Evolutionary conservation across 768 basidiomycete species (phyloP).

Genomic region (Kwoniella shandongensis): DNA sequence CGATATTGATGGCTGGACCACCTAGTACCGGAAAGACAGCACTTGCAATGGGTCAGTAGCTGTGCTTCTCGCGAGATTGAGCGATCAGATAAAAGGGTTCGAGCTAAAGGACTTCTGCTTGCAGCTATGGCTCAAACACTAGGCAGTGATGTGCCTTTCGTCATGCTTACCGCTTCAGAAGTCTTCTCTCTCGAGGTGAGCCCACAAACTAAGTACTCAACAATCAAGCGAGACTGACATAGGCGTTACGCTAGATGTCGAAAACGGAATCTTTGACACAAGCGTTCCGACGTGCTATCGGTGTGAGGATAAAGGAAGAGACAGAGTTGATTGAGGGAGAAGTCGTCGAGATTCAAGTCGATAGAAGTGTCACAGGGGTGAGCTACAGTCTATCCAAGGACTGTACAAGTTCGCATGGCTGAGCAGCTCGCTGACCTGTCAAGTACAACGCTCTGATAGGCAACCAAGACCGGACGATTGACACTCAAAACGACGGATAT

Average conservation of each 20-base stretch:
- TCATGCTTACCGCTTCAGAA: slow-evolving; percentile 95
- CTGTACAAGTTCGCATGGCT: not conserved
- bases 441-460: slow-evolving; percentile 65
- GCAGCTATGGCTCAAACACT: slow-evolving; percentile 94
- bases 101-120: not conserved
- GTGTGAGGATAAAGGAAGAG: slow-evolving; percentile 96
- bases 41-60: slow-evolving; percentile 80
- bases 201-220: not conserved
- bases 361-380: slow-evolving; percentile 92
- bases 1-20: slow-evolving; percentile 95
- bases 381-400: too few relatives aligned
- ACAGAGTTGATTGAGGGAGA: slow-evolving; percentile 97
- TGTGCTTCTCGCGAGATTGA: not conserved
- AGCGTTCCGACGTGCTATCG: slow-evolving; percentile 92
- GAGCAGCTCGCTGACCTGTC: not conserved
- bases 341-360: slow-evolving; percentile 97
- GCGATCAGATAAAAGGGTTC: not conserved
- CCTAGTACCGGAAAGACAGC: slow-evolving; percentile 98
- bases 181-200: slow-evolving; percentile 80
- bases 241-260: slow-evolving; percentile 65
- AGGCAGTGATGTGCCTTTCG: slow-evolving; percentile 93
- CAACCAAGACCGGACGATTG: slow-evolving; percentile 94
- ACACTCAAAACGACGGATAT: slow-evolving; percentile 99
- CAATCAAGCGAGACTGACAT: not conserved
- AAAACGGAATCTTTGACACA: slow-evolving; percentile 98